These are phyloP conservation scores for Cryomyces minteri DNA, from an alignment of 495 filamentous ascomycete species.

Conservation along the genomic window DNA sequence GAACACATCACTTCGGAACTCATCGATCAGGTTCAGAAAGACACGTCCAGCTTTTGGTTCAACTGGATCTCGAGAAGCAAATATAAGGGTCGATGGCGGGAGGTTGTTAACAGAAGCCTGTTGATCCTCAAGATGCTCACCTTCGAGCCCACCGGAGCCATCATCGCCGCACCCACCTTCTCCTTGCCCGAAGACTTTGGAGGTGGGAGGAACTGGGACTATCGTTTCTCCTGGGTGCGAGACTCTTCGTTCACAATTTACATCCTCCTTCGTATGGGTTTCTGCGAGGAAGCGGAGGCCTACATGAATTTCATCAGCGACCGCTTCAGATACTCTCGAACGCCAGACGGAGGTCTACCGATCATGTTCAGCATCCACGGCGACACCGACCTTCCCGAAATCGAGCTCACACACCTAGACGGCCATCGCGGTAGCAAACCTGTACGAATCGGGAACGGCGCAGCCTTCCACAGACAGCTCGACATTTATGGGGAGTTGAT, in stretches of 20 bases:
- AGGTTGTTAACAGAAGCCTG: slow-evolving; percentile 46
- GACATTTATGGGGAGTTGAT: slow-evolving; percentile 64
- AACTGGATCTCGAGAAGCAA: slow-evolving; percentile 50
- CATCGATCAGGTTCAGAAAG: slow-evolving; percentile 39
- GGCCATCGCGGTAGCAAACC: slow-evolving; percentile 43
- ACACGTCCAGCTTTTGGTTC: slow-evolving; percentile 48
- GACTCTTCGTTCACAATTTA: slow-evolving; percentile 57
- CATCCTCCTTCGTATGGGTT: slow-evolving; percentile 54
- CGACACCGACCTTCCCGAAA: slow-evolving; percentile 51
- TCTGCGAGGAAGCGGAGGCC: slow-evolving; percentile 51
- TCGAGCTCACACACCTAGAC: slow-evolving; percentile 32
- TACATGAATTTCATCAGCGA: slow-evolving; percentile 61
- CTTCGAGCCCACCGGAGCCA: slow-evolving; percentile 41
- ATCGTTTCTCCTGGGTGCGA: slow-evolving; percentile 56
- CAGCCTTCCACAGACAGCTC: slow-evolving; percentile 53
- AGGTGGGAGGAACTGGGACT: slow-evolving; percentile 59
- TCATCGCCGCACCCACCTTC: slow-evolving; percentile 38
- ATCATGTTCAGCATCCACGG: slow-evolving; percentile 66
- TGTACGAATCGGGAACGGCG: slow-evolving; percentile 42
- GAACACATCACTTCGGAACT: slow-evolving; percentile 15
- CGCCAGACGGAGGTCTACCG: slow-evolving; percentile 34
- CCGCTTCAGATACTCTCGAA: slow-evolving; percentile 32
- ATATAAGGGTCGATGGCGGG: slow-evolving; percentile 52
- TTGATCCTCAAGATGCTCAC: slow-evolving; percentile 57
- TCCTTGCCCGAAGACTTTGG: slow-evolving; percentile 58